Evolutionary conservation across 2,329 filamentous ascomycete species (phyloP).

Genomic region (Xylaria sp.): DNA sequence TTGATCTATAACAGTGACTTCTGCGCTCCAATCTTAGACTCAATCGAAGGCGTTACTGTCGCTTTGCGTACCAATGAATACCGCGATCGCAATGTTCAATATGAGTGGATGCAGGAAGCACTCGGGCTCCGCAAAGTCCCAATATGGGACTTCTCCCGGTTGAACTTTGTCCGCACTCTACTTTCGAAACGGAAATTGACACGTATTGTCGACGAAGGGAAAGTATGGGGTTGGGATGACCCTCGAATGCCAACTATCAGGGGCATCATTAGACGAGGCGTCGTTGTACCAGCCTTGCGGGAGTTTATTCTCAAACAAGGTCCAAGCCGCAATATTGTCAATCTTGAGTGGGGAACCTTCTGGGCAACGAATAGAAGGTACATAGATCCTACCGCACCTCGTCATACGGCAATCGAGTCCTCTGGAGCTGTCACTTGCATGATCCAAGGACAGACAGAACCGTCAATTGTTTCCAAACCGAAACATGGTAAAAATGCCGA

Average conservation of each 20-base stretch:
- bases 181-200: conserved; percentile 84
- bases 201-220: conserved; percentile 77
- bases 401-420: conserved; percentile 74
- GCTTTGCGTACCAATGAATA: conserved; percentile 84
- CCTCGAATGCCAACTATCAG: conserved; percentile 83
- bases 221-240: conserved; percentile 83
- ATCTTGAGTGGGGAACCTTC: conserved; percentile 79
- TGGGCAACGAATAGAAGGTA: conserved; percentile 79
- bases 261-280: conserved; percentile 77
- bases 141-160: conserved; percentile 82
- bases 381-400: conserved; percentile 76
- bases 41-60: conserved; percentile 80
- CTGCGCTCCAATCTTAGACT: conserved; percentile 80
- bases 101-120: conserved; percentile 80
- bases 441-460: conserved; percentile 52
- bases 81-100: conserved; percentile 82
- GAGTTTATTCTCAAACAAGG: conserved; percentile 85
- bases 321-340: conserved; percentile 80
- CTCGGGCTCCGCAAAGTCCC: conserved; percentile 76
- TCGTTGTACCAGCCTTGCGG: conserved; percentile 77
- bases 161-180: conserved; percentile 83
- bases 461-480: neutral
- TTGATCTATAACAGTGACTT: conserved; percentile 63
- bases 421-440: conserved; percentile 74
- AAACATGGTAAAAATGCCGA: neutral